These are phyloP conservation scores for Phtheirospermum japonicum DNA, from an alignment of 257 asterid genomes.

Conservation along the genomic window DNA sequence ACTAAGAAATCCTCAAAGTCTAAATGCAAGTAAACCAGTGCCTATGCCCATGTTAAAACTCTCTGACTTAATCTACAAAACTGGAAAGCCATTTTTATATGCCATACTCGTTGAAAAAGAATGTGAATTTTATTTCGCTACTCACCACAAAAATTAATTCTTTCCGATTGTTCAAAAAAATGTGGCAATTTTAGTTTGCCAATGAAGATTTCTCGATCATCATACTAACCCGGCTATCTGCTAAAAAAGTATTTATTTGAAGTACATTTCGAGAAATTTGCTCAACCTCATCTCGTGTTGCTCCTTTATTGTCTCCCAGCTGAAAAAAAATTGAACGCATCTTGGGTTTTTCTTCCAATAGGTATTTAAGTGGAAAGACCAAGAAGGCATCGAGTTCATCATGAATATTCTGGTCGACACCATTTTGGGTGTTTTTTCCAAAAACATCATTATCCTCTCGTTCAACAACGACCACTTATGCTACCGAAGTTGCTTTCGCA, in stretches of 20 bases:
- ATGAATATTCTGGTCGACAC: slow-evolving; percentile 44
- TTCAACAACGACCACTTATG: slow-evolving; percentile 55
- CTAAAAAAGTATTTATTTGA: slow-evolving; percentile 40
- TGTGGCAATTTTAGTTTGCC: slow-evolving; percentile 34
- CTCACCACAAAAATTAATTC: too few relatives aligned
- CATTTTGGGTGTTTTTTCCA: slow-evolving; percentile 58
- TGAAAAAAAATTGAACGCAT: slow-evolving; percentile 36
- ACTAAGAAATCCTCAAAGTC: too few relatives aligned
- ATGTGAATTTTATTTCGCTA: too few relatives aligned
- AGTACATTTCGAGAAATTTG: slow-evolving; percentile 60
- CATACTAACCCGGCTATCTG: slow-evolving; percentile 42
- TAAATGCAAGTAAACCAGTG: too few relatives aligned
- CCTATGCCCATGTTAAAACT: too few relatives aligned
- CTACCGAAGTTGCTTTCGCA: slow-evolving; percentile 54
- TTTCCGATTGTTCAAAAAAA: slow-evolving; percentile 13
- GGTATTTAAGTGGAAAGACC: slow-evolving; percentile 37
- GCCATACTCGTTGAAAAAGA: too few relatives aligned
- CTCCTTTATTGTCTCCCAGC: slow-evolving; percentile 40
- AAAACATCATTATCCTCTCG: slow-evolving; percentile 40
- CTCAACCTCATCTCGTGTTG: slow-evolving; percentile 44
- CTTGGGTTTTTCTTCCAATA: slow-evolving; percentile 68
- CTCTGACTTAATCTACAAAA: too few relatives aligned
- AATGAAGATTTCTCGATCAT: slow-evolving; percentile 38
- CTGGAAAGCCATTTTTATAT: too few relatives aligned
- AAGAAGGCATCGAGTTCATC: slow-evolving; percentile 30